Percentiles rank a stretch among this genome's conserved stretches.
Conservation (phyloP, 768 basidiomycete species). For the Hebeloma cylindrosporum region DNA sequence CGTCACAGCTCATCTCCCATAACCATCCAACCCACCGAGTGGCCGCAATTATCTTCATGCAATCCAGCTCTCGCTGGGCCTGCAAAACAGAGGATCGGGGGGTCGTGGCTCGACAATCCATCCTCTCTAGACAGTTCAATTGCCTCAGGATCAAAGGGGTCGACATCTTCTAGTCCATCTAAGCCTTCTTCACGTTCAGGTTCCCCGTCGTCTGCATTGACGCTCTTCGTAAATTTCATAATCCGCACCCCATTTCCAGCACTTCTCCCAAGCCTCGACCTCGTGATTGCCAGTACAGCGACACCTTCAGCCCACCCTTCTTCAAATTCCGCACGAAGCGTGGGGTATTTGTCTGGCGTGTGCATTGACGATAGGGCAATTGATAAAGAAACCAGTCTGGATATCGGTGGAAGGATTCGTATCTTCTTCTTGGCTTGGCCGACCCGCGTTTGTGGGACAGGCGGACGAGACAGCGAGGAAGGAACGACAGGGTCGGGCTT, state of each 20-base stretch:
- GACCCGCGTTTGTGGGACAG: background rate
- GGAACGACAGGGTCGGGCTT: slow-evolving; percentile 16
- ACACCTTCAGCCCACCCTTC: slow-evolving; percentile 66
- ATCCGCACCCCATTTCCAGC: slow-evolving; percentile 46
- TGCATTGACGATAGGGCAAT: slow-evolving; percentile 36
- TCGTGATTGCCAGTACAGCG: slow-evolving; percentile 47
- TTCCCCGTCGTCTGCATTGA: slow-evolving; percentile 23
- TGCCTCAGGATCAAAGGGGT: slow-evolving; percentile 26
- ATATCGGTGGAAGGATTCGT: slow-evolving; percentile 56
- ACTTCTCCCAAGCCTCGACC: slow-evolving; percentile 45
- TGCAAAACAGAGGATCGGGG: slow-evolving; percentile 44
- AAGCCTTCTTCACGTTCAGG: slow-evolving; percentile 26
- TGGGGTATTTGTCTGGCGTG: slow-evolving; percentile 34
- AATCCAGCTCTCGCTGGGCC: slow-evolving; percentile 26
- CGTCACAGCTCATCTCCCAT: slow-evolving; percentile 32
- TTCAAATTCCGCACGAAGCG: slow-evolving; percentile 52
- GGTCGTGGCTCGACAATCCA: slow-evolving; percentile 8
- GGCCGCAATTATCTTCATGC: slow-evolving; percentile 42
- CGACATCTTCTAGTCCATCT: slow-evolving; percentile 38
- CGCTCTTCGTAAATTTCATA: slow-evolving; percentile 46
- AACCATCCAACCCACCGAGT: slow-evolving; percentile 35
- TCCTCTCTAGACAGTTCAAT: slow-evolving; percentile 25
- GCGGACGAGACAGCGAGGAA: background rate
- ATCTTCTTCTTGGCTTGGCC: slow-evolving; percentile 27
- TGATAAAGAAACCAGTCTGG: slow-evolving; percentile 49